phyloP scores from a whole-genome alignment of 2,329 filamentous ascomycete species.

The Fusarium sublunatum region DNA sequence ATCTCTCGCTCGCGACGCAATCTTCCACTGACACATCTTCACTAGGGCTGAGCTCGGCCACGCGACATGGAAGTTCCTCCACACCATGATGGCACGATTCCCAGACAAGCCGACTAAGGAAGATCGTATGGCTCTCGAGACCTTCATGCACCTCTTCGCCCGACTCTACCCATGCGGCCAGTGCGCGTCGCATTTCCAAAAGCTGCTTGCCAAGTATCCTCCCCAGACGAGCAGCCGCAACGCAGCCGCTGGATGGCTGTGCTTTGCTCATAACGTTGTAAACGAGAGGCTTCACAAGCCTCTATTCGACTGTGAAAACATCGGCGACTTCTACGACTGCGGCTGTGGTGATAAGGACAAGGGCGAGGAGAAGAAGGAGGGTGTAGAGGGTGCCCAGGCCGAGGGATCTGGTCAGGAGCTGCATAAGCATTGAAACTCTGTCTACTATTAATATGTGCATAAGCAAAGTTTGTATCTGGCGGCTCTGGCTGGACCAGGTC shows the following conservation, averaged over 20 bases:
- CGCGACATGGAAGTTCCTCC: conserved; percentile 76
- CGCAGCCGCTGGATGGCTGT: conserved; percentile 74
- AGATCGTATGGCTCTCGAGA: conserved; percentile 71
- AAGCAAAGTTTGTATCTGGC: conserved; percentile 10
- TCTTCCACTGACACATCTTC: conserved; percentile 17
- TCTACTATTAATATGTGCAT: conserved; percentile 16
- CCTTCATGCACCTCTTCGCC: conserved; percentile 74
- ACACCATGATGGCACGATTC: conserved; percentile 77
- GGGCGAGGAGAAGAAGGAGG: conserved; percentile 50
- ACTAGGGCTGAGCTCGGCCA: conserved; percentile 72
- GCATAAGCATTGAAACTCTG: conserved; percentile 34
- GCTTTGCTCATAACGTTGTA: conserved; percentile 74
- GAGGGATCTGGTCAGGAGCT: conserved; percentile 33
- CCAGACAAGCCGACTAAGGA: conserved; percentile 72
- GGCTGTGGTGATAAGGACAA: conserved; percentile 74
- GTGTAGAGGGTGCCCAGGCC: conserved; percentile 33
- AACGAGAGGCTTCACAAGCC: conserved; percentile 72
- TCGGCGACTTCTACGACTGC: conserved; percentile 78
- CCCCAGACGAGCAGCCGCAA: conserved; percentile 73
- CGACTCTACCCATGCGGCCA: conserved; percentile 78
- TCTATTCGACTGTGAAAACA: conserved; percentile 72
- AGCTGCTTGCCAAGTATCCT: conserved; percentile 69
- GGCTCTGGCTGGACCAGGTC: conserved; percentile 43
- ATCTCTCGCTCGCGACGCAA: background rate
- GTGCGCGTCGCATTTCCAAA: conserved; percentile 74